Base-by-base conservation (phyloP, 1,139 yeast species). In the Saccharomyces hybrid region DNA sequence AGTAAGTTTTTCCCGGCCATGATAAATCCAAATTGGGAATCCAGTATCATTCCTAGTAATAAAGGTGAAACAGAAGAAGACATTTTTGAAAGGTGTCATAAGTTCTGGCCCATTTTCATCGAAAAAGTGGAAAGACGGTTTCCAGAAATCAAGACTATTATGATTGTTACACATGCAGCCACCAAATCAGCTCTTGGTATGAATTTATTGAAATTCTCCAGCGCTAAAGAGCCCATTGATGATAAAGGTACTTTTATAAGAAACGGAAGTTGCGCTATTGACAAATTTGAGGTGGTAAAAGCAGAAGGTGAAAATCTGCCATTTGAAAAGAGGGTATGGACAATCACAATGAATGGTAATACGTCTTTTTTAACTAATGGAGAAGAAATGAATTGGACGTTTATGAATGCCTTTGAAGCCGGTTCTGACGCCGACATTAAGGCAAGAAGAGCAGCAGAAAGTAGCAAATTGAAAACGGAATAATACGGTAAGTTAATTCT, bases 361-460 rank as follows among this genome's bases (percentile, higher is more conserved):
- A 79, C 88, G 25, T 82, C 78, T 49, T 87, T 82, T 62, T 74
- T 88, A 59, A 69, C 78, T 2, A 71, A 78, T 6, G 96, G 96
- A n/a, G 96, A 88, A 69, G 96, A 88, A 70, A 87, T 89, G 93
- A 86, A 86, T 67, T 88, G 96, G 96, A 80, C 84, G 60, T 88
- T 88, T 73, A 69, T 68, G 41, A 72, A 71, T 54, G 79, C 78
- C 27, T 82, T 80, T 60, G 91, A 85, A 66, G 91, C 93, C 1
- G 93, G 93, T 2, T 84, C 90, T 1, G 86, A 83, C 55, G 91
- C 84, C 54, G 93, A 86, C 67, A 78, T 84, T 41, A 78, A 76
- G 60, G 78, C 81, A 3, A 73, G 86, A 63, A 57, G 64, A 61
- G 58, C 60, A n/a, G 62, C 60, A 1, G 62, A 38, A 16, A 38